Base-by-base conservation (phyloP, 2,329 filamentous ascomycete species). In the Trichoderma brevicompactum region DNA sequence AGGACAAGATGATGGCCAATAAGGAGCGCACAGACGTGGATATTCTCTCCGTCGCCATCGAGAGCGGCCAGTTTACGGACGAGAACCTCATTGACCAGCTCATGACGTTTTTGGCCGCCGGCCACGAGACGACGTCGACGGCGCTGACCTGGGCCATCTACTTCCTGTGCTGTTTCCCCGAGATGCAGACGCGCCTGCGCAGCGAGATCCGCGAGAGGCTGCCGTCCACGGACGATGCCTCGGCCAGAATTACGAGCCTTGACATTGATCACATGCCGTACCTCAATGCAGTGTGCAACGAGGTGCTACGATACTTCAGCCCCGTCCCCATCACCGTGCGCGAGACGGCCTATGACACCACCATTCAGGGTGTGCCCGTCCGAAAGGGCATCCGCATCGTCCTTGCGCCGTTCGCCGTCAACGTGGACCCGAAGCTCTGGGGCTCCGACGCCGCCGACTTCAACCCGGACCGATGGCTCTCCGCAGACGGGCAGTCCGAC, bases 91-190 rank as follows among this genome's bases (percentile, higher is more conserved):
- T 92, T 41, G 90, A 95, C 75, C 92, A 96, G 77, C 85, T 95
- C 74, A 95, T 96, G 91, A 96, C 92, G 0, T 95, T 96, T 79
- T 85, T 96, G 5, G 90, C 89, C 0, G 92, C 92, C 0, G 89
- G 89, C 23, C 92, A 94, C 75, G 91, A 94, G 78, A 94, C 92
- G 1, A 94, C 91, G 0, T 87, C 92, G 1, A 85, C 88, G 1
- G 84, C 91, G 17, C 82, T 95, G 73, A 90, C 88, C n/a, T 94
- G 91, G 90, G 85, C 89, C 3, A 77, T 88, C 7, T 91, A 92
- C 73, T 79, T 89, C 49, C 83, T 95, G n/a, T 86, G 86, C 70
- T 81, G 82, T 19, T 77, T 92, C 70, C 88, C 86, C 0, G 82
- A 87, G 0, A 79, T 91, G 2, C 91, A 95, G 77, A 77, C 76